Percentiles rank a stretch among this genome's conserved stretches.
Evolutionary conservation across 768 basidiomycete genomes (phyloP).

Genomic region (Boletus sp.): DNA sequence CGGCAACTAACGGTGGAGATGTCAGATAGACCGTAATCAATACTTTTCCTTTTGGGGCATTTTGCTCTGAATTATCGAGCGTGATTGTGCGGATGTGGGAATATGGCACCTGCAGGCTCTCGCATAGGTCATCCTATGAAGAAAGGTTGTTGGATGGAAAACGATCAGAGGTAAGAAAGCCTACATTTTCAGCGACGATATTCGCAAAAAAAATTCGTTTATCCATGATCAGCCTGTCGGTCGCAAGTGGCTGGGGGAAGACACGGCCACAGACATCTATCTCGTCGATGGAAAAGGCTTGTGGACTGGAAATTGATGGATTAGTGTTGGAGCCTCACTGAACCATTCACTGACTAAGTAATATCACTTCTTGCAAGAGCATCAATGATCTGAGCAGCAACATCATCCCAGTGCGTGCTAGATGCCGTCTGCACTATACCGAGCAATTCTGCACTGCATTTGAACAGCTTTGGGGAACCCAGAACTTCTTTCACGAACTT

Average conservation of each 20-base stretch:
- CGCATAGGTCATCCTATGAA: conserved; percentile 45
- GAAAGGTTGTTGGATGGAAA: conserved; percentile 5
- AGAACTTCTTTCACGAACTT: conserved; percentile 54
- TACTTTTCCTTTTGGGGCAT: conserved; percentile 15
- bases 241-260: conserved; percentile 34
- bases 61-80: conserved; percentile 23
- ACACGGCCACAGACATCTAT: conserved; percentile 36
- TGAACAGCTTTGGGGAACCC: conserved; percentile 35
- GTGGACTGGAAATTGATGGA: conserved; percentile 43
- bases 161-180: not conserved
- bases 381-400: conserved; percentile 45
- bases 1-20: conserved; percentile 39
- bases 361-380: conserved; percentile 44
- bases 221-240: conserved; percentile 53
- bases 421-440: conserved; percentile 40
- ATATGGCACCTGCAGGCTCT: conserved; percentile 50
- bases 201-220: conserved; percentile 49
- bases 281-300: conserved; percentile 48
- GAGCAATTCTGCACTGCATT: conserved; percentile 37
- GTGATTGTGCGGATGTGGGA: conserved; percentile 26
- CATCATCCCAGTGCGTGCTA: conserved; percentile 51
- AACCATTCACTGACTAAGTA: conserved; percentile 41
- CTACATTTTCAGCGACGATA: conserved; percentile 31
- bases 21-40: conserved; percentile 32
- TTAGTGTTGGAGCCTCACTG: not conserved